Evolutionary conservation across 345 rosid genomes (phyloP).

Genomic region (Citrus reticulata): DNA sequence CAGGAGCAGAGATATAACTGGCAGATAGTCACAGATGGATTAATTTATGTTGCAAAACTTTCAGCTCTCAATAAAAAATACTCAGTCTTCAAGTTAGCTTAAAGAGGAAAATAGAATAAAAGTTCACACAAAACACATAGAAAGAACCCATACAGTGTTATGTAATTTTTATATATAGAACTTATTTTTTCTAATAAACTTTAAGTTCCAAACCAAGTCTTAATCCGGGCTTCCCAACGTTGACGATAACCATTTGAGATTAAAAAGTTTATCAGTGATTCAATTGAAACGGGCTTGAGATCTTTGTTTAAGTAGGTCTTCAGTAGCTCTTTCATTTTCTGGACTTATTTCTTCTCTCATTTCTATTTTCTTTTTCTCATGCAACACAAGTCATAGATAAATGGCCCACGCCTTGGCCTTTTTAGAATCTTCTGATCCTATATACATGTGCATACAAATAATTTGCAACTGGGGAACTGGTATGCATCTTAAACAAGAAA

Average conservation of each 20-base stretch:
- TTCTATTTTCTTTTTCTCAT: neutral
- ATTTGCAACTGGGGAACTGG: neutral
- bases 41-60: neutral
- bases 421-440: neutral
- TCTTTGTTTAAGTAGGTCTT: neutral
- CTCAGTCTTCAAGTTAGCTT: neutral
- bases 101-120: neutral
- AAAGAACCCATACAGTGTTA: neutral
- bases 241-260: neutral
- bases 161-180: neutral
- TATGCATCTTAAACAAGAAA: neutral
- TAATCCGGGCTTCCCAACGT: neutral
- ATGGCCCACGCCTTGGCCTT: neutral
- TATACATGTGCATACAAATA: neutral
- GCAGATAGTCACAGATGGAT: neutral
- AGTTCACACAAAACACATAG: neutral
- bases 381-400: neutral
- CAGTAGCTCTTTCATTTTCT: neutral
- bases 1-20: neutral
- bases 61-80: neutral
- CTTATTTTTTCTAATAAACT: neutral
- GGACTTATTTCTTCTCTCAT: neutral
- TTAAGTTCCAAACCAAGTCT: neutral
- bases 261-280: neutral
- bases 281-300: neutral